Conservation (phyloP, 192 early-diverging fungal genomes). For the Coemansia sp. region DNA sequence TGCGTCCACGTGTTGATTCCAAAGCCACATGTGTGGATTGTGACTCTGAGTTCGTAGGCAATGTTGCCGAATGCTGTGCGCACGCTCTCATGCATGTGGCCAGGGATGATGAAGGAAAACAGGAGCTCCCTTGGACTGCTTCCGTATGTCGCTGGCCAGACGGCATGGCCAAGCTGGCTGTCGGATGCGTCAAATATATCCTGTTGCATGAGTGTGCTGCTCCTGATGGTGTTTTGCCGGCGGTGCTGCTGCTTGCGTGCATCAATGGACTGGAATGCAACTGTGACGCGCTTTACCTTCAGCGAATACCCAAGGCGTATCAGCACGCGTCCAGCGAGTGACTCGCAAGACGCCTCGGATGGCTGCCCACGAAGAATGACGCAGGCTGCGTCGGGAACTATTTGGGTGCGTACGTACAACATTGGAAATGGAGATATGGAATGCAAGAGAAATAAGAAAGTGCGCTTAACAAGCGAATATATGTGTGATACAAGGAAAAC, state of each 20-base stretch:
- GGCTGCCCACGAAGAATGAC: constrained; percentile 28
- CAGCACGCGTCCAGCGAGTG: constrained; percentile 33
- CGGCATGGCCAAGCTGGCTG: constrained; percentile 5
- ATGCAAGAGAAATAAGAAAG: neutral
- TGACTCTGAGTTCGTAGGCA: constrained; percentile 36
- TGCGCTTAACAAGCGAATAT: neutral
- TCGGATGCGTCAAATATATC: constrained; percentile 27
- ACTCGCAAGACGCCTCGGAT: constrained; percentile 33
- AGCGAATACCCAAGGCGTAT: constrained; percentile 32
- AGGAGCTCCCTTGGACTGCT: constrained; percentile 26
- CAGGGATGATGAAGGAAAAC: constrained; percentile 37
- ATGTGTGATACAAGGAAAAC: neutral
- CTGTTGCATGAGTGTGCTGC: constrained; percentile 7
- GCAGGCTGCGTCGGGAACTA: constrained; percentile 21
- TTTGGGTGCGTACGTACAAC: constrained; percentile 35
- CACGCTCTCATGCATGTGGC: constrained; percentile 34
- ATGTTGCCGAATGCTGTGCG: constrained; percentile 32
- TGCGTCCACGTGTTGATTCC: constrained; percentile 46
- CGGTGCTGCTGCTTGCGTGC: constrained; percentile 1
- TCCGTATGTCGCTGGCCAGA: constrained; percentile 16
- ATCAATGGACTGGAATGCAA: constrained; percentile 19
- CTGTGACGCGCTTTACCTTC: constrained; percentile 23
- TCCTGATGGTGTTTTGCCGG: constrained; percentile 1
- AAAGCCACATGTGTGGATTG: constrained; percentile 36
- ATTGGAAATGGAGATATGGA: constrained; percentile 12